Conservation (phyloP, 768 basidiomycete genomes). For the Lactifluus subvellereus region DNA sequence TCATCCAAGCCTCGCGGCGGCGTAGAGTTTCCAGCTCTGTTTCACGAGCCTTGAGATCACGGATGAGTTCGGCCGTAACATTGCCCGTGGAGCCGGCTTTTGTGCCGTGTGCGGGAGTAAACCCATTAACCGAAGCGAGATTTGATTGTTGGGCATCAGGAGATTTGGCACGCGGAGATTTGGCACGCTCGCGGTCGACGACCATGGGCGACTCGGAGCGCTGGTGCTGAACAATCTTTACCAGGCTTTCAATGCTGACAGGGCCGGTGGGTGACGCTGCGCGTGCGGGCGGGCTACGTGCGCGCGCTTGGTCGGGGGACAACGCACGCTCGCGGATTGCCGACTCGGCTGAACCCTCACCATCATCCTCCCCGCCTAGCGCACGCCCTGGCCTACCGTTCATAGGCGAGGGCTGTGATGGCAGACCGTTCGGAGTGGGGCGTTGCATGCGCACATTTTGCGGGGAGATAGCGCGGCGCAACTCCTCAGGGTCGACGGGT, state of each 20-base stretch:
- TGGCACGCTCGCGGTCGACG: conserved; percentile 43
- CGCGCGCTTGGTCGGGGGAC: conserved; percentile 52
- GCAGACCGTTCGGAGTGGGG: conserved; percentile 40
- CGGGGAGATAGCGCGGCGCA: conserved; percentile 65
- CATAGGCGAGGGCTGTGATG: conserved; percentile 32
- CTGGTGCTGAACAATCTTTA: conserved; percentile 48
- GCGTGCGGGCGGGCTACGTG: conserved; percentile 52
- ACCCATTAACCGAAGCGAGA: conserved; percentile 44
- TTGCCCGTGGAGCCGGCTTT: conserved; percentile 56
- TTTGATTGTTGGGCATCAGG: conserved; percentile 38
- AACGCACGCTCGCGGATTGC: conserved; percentile 40
- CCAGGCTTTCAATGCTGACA: conserved; percentile 50
- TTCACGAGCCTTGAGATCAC: conserved; percentile 79
- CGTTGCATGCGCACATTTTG: conserved; percentile 40
- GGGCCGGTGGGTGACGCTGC: conserved; percentile 41
- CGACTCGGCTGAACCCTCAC: conserved; percentile 44
- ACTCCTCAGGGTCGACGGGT: conserved; percentile 46
- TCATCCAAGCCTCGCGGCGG: conserved; percentile 83
- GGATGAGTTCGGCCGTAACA: conserved; percentile 66
- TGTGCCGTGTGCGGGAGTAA: conserved; percentile 39
- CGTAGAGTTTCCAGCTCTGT: conserved; percentile 69
- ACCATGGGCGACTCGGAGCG: conserved; percentile 54
- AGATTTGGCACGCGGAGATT: conserved; percentile 57
- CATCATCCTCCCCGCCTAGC: conserved; percentile 50
- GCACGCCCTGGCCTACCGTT: conserved; percentile 42